A percentile compares a stretch with the other conserved stretches of the same genome.
These are phyloP conservation scores for Ulmus americana DNA, from an alignment of 331 rosid species.

Conservation along the genomic window DNA sequence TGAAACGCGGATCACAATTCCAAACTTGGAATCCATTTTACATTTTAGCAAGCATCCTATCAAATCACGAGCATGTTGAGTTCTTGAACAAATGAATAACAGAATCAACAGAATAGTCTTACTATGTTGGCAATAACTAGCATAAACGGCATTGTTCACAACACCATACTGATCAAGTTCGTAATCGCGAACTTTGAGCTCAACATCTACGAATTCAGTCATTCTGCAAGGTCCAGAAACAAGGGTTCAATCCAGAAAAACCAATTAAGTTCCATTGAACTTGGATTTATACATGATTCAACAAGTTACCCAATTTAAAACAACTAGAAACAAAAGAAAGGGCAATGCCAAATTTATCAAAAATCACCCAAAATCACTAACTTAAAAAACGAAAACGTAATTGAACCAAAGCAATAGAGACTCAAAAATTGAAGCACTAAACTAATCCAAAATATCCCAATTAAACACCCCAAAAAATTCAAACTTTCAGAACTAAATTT, in stretches of 20 bases:
- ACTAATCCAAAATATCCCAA: neutral
- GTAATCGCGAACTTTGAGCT: slow-evolving; percentile 76
- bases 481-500: neutral
- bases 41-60: neutral
- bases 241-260: neutral
- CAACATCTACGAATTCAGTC: slow-evolving; percentile 57
- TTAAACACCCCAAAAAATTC: neutral
- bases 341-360: neutral
- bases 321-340: neutral
- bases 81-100: neutral
- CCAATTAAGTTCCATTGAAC: neutral
- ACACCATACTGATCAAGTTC: slow-evolving; percentile 94
- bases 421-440: neutral
- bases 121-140: slow-evolving; percentile 93
- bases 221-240: slow-evolving; percentile 42
- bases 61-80: neutral
- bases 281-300: neutral
- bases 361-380: neutral
- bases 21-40: neutral
- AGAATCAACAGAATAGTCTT: slow-evolving; percentile 21
- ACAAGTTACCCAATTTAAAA: neutral
- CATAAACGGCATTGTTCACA: slow-evolving; percentile 80
- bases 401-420: neutral
- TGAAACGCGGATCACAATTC: neutral
- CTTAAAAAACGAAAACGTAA: neutral